These are phyloP conservation scores for Coniochaeta sp. DNA, from an alignment of 2,329 filamentous ascomycete genomes.

Conservation along the genomic window DNA sequence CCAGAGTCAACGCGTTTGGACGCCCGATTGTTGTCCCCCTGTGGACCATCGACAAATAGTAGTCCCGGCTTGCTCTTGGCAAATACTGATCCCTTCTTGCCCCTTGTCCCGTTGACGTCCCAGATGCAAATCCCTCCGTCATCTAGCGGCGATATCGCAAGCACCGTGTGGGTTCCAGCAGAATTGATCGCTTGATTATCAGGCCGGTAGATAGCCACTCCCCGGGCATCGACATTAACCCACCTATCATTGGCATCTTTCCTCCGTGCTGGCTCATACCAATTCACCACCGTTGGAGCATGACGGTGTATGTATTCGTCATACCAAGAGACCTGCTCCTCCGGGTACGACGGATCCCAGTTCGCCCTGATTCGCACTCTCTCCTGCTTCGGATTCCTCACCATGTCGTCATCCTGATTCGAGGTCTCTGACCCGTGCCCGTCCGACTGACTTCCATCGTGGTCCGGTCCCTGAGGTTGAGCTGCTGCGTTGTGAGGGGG, in stretches of 20 bases:
- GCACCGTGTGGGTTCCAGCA: conserved; percentile 26
- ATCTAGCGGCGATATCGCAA: conserved; percentile 71
- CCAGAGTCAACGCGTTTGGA: conserved; percentile 63
- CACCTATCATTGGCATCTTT: conserved; percentile 29
- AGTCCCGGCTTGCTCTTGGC: conserved; percentile 60
- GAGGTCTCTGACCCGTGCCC: background rate
- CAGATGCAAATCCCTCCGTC: conserved; percentile 85
- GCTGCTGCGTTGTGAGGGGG: background rate
- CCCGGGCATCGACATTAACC: conserved; percentile 56
- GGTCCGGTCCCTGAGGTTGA: background rate
- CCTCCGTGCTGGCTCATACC: conserved; percentile 61
- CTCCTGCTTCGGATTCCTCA: background rate
- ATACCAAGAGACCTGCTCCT: conserved; percentile 75
- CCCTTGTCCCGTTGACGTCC: conserved; percentile 57
- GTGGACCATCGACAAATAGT: conserved; percentile 49
- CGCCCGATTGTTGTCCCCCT: conserved; percentile 33
- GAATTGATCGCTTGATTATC: conserved; percentile 41
- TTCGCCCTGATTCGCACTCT: conserved; percentile 58
- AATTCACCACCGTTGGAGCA: conserved; percentile 65
- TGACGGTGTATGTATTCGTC: conserved; percentile 80
- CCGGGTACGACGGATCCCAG: conserved; percentile 73
- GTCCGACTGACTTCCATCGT: background rate
- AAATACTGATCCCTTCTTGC: conserved; percentile 53
- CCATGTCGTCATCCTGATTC: background rate
- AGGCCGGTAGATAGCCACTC: conserved; percentile 60